phyloP scores from a whole-genome alignment of 2,329 filamentous ascomycete species.

The Neofusicoccum laricinum region DNA sequence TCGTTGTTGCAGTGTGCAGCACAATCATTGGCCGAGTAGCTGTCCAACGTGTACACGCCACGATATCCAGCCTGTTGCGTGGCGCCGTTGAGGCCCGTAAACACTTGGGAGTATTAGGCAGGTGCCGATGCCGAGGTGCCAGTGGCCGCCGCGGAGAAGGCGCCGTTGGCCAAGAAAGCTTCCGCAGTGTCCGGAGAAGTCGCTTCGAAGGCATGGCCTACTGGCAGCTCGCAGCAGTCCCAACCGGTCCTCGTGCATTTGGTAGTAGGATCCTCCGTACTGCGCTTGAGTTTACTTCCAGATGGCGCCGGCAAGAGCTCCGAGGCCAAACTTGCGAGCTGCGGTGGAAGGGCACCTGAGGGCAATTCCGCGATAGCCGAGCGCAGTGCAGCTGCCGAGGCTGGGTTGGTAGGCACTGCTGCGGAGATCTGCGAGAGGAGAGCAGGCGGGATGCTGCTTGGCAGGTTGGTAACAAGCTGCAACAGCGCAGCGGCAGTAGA shows the following conservation, averaged over 20 bases:
- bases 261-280: too few relatives aligned
- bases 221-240: not conserved
- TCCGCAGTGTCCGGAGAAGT: not conserved
- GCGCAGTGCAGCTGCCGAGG: too few relatives aligned
- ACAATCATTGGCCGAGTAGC: conserved; percentile 18
- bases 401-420: too few relatives aligned
- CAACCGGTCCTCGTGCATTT: not conserved
- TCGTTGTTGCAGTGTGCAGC: conserved; percentile 16
- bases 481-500: too few relatives aligned
- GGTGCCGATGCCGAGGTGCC: not conserved
- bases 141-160: not conserved
- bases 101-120: conserved; percentile 5
- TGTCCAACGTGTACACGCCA: conserved; percentile 11
- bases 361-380: too few relatives aligned
- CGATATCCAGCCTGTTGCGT: conserved; percentile 19
- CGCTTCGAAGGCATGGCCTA: not conserved
- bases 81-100: conserved; percentile 15
- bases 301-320: too few relatives aligned
- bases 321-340: too few relatives aligned
- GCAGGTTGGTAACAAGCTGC: too few relatives aligned
- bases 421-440: too few relatives aligned
- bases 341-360: too few relatives aligned
- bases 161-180: not conserved
- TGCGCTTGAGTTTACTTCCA: too few relatives aligned
- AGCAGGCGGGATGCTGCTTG: too few relatives aligned